Percentiles rank a stretch among this genome's conserved stretches.
Conservation (phyloP, 129 eudicot species). For the Apium graveolens region DNA sequence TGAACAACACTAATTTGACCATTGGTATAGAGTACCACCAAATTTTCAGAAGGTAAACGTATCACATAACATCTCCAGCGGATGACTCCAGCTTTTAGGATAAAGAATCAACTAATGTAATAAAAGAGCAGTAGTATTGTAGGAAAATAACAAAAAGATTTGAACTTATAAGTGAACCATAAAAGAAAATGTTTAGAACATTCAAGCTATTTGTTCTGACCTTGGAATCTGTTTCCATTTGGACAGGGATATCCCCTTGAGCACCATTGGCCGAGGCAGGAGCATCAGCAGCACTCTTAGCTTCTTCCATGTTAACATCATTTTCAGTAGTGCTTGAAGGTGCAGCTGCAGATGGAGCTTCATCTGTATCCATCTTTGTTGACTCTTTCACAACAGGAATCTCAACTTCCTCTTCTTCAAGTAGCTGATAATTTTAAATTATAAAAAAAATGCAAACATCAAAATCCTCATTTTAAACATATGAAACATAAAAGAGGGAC, state of each 20-base stretch:
- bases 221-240: slow-evolving; percentile 80
- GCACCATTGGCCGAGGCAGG: slow-evolving; percentile 71
- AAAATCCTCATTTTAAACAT: background rate
- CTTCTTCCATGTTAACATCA: slow-evolving; percentile 86
- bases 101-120: too few species aligned
- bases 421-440: slow-evolving; percentile 30
- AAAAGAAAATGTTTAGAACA: background rate
- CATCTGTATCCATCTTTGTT: slow-evolving; percentile 68
- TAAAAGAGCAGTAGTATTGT: background rate
- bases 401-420: slow-evolving; percentile 84
- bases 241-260: slow-evolving; percentile 51
- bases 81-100: background rate
- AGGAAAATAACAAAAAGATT: background rate
- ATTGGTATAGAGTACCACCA: background rate
- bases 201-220: slow-evolving; percentile 20
- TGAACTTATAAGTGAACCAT: background rate
- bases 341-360: slow-evolving; percentile 35
- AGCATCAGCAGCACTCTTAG: slow-evolving; percentile 28
- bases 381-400: slow-evolving; percentile 62
- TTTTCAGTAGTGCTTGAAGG: slow-evolving; percentile 29
- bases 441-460: background rate
- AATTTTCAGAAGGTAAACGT: background rate
- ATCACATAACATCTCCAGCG: background rate
- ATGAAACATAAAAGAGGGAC: too few species aligned
- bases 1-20: background rate